Evolutionary conservation across 352 stramenopile species (phyloP).

Genomic region (Pythium dissimile): DNA sequence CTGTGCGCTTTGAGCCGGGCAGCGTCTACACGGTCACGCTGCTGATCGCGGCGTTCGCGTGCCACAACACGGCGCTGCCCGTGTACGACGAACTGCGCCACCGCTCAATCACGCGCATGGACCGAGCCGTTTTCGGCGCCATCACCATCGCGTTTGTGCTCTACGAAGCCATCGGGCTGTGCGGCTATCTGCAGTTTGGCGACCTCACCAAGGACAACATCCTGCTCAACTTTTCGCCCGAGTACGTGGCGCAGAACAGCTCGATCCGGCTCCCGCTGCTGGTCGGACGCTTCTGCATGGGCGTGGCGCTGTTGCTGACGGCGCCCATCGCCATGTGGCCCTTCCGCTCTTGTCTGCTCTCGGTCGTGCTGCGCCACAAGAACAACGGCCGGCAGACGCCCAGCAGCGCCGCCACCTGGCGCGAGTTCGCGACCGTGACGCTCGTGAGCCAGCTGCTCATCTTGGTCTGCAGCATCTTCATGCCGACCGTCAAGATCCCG

Average conservation of each 20-base stretch:
- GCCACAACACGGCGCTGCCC: slow-evolving; percentile 72
- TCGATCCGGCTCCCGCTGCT: slow-evolving; percentile 43
- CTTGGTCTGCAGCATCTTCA: slow-evolving; percentile 65
- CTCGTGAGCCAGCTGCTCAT: slow-evolving; percentile 56
- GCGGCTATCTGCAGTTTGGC: slow-evolving; percentile 71
- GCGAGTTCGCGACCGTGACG: slow-evolving; percentile 47
- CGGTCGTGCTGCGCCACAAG: slow-evolving; percentile 62
- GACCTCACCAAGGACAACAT: slow-evolving; percentile 66
- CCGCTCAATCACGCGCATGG: slow-evolving; percentile 54
- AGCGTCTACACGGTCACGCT: slow-evolving; percentile 76
- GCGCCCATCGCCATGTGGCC: slow-evolving; percentile 75
- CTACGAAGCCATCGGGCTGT: slow-evolving; percentile 66
- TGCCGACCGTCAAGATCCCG: slow-evolving; percentile 73
- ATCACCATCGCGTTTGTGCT: slow-evolving; percentile 64
- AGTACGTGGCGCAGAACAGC: slow-evolving; percentile 45
- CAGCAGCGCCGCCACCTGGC: slow-evolving; percentile 44
- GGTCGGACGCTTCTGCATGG: slow-evolving; percentile 62
- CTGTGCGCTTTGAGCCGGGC: slow-evolving; percentile 48
- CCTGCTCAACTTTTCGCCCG: slow-evolving; percentile 70
- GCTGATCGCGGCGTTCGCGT: slow-evolving; percentile 70
- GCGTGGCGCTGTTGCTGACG: slow-evolving; percentile 54
- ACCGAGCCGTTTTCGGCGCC: slow-evolving; percentile 55
- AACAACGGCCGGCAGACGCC: slow-evolving; percentile 59
- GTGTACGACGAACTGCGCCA: slow-evolving; percentile 73
- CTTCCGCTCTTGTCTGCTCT: slow-evolving; percentile 72